Percentiles rank a stretch among this genome's conserved stretches.
Conservation (phyloP, 2,329 filamentous ascomycete species). For the Lachnellula subtilissima region DNA sequence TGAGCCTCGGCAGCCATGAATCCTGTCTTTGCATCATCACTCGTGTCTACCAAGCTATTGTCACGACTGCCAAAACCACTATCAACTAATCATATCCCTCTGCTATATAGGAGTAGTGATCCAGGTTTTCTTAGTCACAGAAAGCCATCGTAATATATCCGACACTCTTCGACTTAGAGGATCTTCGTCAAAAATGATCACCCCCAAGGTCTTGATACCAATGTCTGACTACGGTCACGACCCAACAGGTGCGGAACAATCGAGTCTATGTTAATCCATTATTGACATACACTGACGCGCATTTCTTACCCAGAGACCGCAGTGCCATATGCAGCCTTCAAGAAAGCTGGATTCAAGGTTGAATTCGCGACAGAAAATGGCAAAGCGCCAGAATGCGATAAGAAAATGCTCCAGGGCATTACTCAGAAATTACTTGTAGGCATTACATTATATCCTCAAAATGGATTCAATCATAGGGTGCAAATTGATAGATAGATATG, state of each 20-base stretch:
- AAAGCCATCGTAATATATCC: too few species aligned
- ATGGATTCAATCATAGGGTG: neutral
- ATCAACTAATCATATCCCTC: too few species aligned
- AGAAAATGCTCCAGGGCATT: constrained; percentile 44
- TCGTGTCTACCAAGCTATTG: too few species aligned
- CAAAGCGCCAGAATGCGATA: constrained; percentile 43
- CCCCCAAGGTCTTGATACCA: constrained; percentile 40
- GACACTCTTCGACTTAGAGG: too few species aligned
- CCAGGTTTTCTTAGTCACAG: too few species aligned
- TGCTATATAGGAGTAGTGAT: too few species aligned
- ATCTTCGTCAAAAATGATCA: constrained; percentile 9
- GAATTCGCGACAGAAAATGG: constrained; percentile 48
- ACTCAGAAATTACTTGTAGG: constrained; percentile 46
- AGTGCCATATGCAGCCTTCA: constrained; percentile 45
- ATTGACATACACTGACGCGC: neutral
- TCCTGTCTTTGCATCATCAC: too few species aligned
- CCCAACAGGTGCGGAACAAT: constrained; percentile 42
- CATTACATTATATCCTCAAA: neutral
- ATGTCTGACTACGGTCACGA: constrained; percentile 54
- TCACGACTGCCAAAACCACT: too few species aligned
- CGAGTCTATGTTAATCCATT: constrained; percentile 35
- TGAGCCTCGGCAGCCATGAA: too few species aligned
- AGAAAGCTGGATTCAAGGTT: constrained; percentile 43
- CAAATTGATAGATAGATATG: constrained; percentile 51
- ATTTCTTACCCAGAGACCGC: constrained; percentile 40